Base-by-base conservation (phyloP, 108 stramenopile species). In the Nitzschia sp. region DNA sequence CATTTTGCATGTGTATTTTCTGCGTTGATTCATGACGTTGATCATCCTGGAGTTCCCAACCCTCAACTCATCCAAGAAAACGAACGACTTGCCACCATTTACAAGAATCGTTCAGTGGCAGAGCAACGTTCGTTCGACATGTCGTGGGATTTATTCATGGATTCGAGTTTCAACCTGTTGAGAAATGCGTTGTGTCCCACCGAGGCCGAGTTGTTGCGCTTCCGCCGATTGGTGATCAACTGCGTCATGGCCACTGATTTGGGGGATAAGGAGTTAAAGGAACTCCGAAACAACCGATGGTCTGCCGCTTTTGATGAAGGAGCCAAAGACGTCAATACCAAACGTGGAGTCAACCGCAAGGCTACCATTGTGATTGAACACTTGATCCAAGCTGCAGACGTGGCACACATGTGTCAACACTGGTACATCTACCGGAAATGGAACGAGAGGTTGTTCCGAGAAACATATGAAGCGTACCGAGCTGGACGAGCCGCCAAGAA, bases 361-460 rank as follows among this genome's bases (percentile, higher is more conserved):
- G n/a, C n/a, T n/a, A n/a, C n/a, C n/a, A n/a, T n/a, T n/a, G n/a
- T n/a, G n/a, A n/a, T n/a, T n/a, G n/a, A n/a, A n/a, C n/a, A n/a
- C n/a, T n/a, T 77, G 38, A 64, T 77, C 44, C 65, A 67, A 56
- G 73, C 67, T 25, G 53, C 77, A 7, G 77, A 78, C 52, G 65
- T 78, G 22, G 68, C 73, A 14, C 76, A 72, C 54, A 77, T 72
- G 7, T 71, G 71, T 50, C 76, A 77, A 52, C 65, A 73, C 53
- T 77, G 66, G 66, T n/a, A 40, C 5, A 75, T 67, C 22, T 72
- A 71, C 37, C 41, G 39, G n/a, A 75, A 70, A 29, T 75, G 73
- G 73, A 75, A 75, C n/a, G n/a, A n/a, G n/a, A n/a, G 64, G 21
- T 51, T 77, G 48, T 73, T 59, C 46, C 40, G 48, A 21, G 72